Conservation (phyloP, 2,329 filamentous ascomycete genomes). For the Colletotrichum truncatum region DNA sequence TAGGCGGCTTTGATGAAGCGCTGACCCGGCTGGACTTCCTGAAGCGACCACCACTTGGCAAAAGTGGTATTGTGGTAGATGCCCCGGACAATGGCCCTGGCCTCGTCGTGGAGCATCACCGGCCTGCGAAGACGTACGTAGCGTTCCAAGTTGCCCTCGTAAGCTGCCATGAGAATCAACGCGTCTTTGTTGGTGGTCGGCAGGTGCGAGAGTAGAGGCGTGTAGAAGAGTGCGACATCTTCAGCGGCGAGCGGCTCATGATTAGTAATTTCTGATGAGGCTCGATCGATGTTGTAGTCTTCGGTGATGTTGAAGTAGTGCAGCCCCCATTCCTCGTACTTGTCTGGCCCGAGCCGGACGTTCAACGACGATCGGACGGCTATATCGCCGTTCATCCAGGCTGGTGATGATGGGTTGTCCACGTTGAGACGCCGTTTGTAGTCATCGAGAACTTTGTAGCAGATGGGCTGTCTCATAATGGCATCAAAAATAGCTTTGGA, state of each 20-base stretch:
- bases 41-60: conserved; percentile 41
- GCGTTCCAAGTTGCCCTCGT: conserved; percentile 48
- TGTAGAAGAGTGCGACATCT: conserved; percentile 33
- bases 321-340: background rate
- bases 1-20: conserved; percentile 29
- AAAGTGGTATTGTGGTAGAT: conserved; percentile 49
- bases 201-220: conserved; percentile 44
- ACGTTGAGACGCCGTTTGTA: conserved; percentile 37
- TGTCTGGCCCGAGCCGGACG: conserved; percentile 3
- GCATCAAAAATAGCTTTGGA: conserved; percentile 39
- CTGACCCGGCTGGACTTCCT: background rate
- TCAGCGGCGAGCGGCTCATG: conserved; percentile 6
- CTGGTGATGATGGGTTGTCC: conserved; percentile 18
- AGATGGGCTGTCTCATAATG: conserved; percentile 40
- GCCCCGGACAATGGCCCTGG: conserved; percentile 40
- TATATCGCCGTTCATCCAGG: conserved; percentile 46
- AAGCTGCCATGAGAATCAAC: conserved; percentile 48
- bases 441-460: conserved; percentile 48
- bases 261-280: conserved; percentile 22
- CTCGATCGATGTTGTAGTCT: conserved; percentile 38
- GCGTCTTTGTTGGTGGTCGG: conserved; percentile 47
- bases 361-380: conserved; percentile 34
- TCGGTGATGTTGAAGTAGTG: conserved; percentile 40
- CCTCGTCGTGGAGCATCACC: conserved; percentile 35
- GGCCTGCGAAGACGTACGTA: conserved; percentile 45